Evolutionary conservation across 306 rosid genomes (phyloP), one percentile per base, ranked within the genome.

Genomic region (Acacia acuminata): DNA sequence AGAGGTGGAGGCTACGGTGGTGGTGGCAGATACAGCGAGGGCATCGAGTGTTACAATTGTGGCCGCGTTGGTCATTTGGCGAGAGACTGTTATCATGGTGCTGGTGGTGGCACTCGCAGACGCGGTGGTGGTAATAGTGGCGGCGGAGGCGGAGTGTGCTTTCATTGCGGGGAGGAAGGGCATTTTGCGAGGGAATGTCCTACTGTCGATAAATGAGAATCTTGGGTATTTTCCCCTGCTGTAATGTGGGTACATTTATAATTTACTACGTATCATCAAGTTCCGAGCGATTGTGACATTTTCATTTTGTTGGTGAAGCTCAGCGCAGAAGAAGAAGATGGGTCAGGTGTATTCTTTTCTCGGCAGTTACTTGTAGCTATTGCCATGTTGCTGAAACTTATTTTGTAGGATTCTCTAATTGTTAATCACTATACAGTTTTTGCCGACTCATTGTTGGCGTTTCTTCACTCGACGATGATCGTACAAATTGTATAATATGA

Each of bases 181-280:
- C 98, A 94, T 89, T 90, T 89, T 84, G 94, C 93, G 22, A 88
- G 98, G 84, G 97, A 94, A 27, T 90, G 97, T 75, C 88, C 79
- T 36, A 83, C 77, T 63, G 83, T 43, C 50, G 88, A 83, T 76
- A 81, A 86, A 25, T 89, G 91, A 91, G 58, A 60, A 81, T 27
- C 4, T 19, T 10, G 51, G 73, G 25, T 72, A 19, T 76, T 47
- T 36, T 76, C 47, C 79, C 71, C 76, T 53, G 30, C 22, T 19
- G 58, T n/a, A 34, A 74, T 80, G 45, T 45, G 79, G 60, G 51
- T 76, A 17, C 66, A 77, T 73, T 76, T 71, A 45, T 48, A 48
- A 4, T 48, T 15, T 48, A 48, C 19, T 15, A 11, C 16, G 70
- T 86, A 80, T 70, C 81, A 45, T 44, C 53, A n/a, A n/a, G 72